Evolutionary conservation across 2,329 filamentous ascomycete genomes (phyloP).

Genomic region (Colletotrichum limetticola): DNA sequence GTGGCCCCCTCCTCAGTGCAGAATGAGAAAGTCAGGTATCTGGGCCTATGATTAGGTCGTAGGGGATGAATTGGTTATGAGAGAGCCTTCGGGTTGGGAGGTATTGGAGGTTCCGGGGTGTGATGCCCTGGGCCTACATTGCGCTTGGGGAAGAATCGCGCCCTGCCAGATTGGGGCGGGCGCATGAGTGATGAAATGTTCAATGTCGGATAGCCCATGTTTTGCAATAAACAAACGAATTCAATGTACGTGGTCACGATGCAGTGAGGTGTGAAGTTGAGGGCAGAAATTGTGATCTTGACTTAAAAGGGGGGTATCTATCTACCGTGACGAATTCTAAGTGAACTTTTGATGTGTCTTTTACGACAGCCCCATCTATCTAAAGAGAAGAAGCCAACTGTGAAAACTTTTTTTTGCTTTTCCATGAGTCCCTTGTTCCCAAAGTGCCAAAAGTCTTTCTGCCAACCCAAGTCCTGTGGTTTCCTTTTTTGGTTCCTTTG

Average conservation of each 20-base stretch:
- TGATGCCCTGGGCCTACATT: background rate
- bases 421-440: background rate
- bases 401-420: background rate
- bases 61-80: background rate
- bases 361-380: background rate
- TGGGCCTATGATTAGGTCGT: background rate
- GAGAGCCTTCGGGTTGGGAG: background rate
- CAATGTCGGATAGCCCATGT: slow-evolving; percentile 16
- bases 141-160: background rate
- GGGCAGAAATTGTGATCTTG: background rate
- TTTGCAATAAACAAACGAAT: slow-evolving; percentile 12
- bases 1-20: slow-evolving; percentile 30
- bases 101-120: background rate
- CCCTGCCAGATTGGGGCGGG: background rate
- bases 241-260: background rate
- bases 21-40: slow-evolving; percentile 1
- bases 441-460: background rate
- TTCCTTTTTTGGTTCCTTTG: background rate
- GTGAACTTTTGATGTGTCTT: background rate
- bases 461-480: slow-evolving; percentile 5
- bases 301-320: background rate
- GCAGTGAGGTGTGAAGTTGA: background rate
- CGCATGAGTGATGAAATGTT: slow-evolving; percentile 10
- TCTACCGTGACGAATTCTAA: background rate
- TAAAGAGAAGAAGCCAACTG: background rate